phyloP scores from a whole-genome alignment of 768 basidiomycete genomes.

The Cystofilobasidium capitatum region DNA sequence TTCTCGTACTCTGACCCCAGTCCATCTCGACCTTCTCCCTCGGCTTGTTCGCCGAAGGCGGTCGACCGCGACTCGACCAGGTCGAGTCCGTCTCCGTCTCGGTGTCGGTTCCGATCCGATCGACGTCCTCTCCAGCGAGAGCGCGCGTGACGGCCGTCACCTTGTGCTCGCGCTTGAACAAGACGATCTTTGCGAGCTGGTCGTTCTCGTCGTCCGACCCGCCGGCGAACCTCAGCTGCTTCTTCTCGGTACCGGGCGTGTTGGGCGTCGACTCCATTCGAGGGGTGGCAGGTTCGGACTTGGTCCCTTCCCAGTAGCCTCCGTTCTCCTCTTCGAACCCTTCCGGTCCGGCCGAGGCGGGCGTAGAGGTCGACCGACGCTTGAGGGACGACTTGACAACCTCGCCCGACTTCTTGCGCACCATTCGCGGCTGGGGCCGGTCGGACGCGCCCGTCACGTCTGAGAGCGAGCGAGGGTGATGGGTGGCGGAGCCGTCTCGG shows the following conservation, averaged over 20 bases:
- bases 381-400: slow-evolving; percentile 87
- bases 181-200: slow-evolving; percentile 17
- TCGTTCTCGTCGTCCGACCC: slow-evolving; percentile 13
- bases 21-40: slow-evolving; percentile 18
- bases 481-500: not conserved
- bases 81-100: slow-evolving; percentile 16
- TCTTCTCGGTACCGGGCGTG: slow-evolving; percentile 5
- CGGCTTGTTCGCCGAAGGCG: not conserved
- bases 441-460: not conserved
- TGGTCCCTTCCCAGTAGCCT: not conserved
- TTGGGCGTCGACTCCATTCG: not conserved
- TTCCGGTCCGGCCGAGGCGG: slow-evolving; percentile 7
- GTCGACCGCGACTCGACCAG: not conserved
- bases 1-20: slow-evolving; percentile 3
- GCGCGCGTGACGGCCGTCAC: slow-evolving; percentile 24
- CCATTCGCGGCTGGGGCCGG: slow-evolving; percentile 40
- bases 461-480: slow-evolving; percentile 6
- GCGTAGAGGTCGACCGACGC: slow-evolving; percentile 47
- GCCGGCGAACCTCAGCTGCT: slow-evolving; percentile 20
- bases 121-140: slow-evolving; percentile 23
- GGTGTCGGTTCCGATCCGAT: slow-evolving; percentile 20
- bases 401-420: slow-evolving; percentile 90
- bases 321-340: not conserved
- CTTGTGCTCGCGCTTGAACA: slow-evolving; percentile 25
- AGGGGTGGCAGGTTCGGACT: slow-evolving; percentile 14